Evolutionary conservation across 1,284 basidiomycete species (phyloP), one percentile per base, ranked within the genome.

Genomic region (Trametes polyzona): DNA sequence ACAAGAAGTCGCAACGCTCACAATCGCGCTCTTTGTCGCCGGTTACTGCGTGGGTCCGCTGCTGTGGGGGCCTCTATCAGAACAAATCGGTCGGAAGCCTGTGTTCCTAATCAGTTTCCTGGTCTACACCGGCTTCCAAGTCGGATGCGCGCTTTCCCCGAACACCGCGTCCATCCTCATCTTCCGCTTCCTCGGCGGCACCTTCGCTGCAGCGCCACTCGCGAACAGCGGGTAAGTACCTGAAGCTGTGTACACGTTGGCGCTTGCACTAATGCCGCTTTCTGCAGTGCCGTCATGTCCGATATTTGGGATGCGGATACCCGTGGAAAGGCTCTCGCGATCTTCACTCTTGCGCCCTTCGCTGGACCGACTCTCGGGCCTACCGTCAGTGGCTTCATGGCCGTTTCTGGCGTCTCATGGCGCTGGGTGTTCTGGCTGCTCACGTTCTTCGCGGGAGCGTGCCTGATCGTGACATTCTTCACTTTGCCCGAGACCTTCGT

Each of bases 381-480:
- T 0, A 82, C 86, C 35, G 81, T 89, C 11, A 81, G 82, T 39
- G 87, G 90, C 10, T 79, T 78, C 64, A 75, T 85, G 50, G 71
- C 73, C 10, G 74, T 79, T 17, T 66, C 71, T 7, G 76, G 79
- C 33, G 74, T 80, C 0, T 80, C 80, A 5, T 93, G 87, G 85
- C 77, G 86, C 40, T 92, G 88, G 89, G 66, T 88, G 11, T 94
- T 87, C 74, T 93, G 89, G 88, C 77, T 91, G 37, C 71, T 90
- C 36, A 78, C 88, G 11, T 79, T 84, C 30, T 93, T 93, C 65
- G 82, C 83, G 55, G 72, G 81, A 5, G 57, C 71, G 6, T 84
- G 81, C 58, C 72, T 73, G 47, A 11, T 84, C 9, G 54, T 82
- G 24, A 82, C 90, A 58, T 47, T 91, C 35, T 78, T 94, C 53